Evolutionary conservation across 169 alveolate genomes (phyloP).

Genomic region (Plasmodium malariae): DNA sequence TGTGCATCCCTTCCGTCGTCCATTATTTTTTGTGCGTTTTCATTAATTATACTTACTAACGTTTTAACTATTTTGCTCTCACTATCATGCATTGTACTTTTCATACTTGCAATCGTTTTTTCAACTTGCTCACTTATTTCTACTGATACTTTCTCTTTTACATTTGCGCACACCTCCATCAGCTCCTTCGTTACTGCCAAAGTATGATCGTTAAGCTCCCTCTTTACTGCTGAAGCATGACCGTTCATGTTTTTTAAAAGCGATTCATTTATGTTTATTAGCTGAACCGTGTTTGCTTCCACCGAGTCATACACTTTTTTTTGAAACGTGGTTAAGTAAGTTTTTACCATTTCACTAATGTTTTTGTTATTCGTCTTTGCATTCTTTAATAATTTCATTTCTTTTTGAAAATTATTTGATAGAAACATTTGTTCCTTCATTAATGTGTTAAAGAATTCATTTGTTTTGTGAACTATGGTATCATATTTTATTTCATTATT

Average conservation of each 20-base stretch:
- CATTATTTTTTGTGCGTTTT: background rate
- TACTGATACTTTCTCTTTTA: background rate
- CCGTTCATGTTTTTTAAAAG: background rate
- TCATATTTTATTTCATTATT: background rate
- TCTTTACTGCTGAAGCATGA: background rate
- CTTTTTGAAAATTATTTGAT: background rate
- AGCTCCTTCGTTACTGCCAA: background rate
- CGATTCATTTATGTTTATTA: slow-evolving; percentile 20
- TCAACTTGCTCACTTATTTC: background rate
- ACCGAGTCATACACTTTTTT: background rate
- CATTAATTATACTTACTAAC: background rate
- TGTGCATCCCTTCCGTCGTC: background rate
- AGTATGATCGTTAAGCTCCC: background rate
- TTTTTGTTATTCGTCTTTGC: background rate
- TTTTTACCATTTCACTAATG: background rate
- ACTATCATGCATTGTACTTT: background rate
- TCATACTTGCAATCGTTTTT: background rate
- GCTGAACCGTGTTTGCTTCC: slow-evolving; percentile 1
- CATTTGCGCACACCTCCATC: background rate
- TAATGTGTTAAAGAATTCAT: background rate
- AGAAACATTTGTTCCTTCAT: slow-evolving; percentile 12
- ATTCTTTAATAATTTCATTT: slow-evolving; percentile 6
- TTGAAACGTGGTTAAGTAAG: background rate
- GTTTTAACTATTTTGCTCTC: background rate
- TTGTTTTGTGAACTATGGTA: background rate